Evolutionary conservation across 345 rosid species (phyloP), one percentile per base, ranked within the genome.

Genomic region (Cochlearia excelsa): DNA sequence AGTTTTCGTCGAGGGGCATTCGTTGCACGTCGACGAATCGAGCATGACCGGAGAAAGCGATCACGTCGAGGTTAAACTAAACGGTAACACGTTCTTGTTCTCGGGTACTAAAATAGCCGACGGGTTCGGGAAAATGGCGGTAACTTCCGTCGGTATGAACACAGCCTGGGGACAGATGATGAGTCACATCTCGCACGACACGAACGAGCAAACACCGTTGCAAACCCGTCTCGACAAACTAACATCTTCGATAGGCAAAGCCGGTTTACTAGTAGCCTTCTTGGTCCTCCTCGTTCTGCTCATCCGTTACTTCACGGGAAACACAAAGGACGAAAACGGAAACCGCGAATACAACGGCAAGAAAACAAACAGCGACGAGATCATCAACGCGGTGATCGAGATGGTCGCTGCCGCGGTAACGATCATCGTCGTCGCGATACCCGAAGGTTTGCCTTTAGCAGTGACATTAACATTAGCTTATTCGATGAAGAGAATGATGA

Each of bases 401-500:
- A 83, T 90, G 46, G 80, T 90, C 1, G 86, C 97, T 0, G 79
- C 82, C 10, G 86, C 92, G 2, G 86, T 86, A 7, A 86, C 95
- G 0, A 89, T 86, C n/a, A 79, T 84, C 0, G 95, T 89, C n/a
- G 97, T 84, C 33, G 95, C 90, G 1, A 83, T 90, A 31, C 95
- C 97, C 0, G 93, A 84, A 73, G 95, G 95, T 4, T 42, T 90
- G 46, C 95, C 93, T 2, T 56, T 90, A 48, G 97, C 93, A 6
- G 97, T 90, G 41, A 87, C 95, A 0, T 57, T 90, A 0, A 86
- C 95, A 2, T 78, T 90, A 1, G 95, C 92, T 1, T 90, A 84
- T 64, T 86, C 92, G 0, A 81, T 90, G 92, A 86, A 84, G 76
- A 75, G 80, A 30, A 90, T 86, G 92, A 87, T 87, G 90, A 66